Evolutionary conservation across 2,329 filamentous ascomycete species (phyloP).

Genomic region (Phoma herbarum): DNA sequence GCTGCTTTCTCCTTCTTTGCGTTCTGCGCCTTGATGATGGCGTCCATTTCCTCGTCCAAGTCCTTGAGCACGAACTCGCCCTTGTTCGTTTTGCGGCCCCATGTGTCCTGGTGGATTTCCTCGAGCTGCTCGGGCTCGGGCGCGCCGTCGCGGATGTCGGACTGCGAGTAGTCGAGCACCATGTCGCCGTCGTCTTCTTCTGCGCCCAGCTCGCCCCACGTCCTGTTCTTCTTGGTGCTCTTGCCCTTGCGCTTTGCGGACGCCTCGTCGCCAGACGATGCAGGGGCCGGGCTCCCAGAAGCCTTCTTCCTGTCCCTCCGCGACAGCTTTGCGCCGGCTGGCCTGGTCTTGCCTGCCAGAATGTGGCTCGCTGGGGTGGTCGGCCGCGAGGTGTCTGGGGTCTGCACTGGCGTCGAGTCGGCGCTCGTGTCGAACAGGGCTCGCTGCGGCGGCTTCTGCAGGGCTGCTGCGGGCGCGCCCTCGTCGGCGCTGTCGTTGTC

Average conservation of each 20-base stretch:
- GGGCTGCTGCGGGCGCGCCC: conserved; percentile 60
- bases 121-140: conserved; percentile 70
- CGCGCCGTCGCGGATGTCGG: conserved; percentile 60
- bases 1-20: conserved; percentile 55
- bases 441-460: conserved; percentile 55
- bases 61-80: conserved; percentile 96
- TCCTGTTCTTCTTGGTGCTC: conserved; percentile 82
- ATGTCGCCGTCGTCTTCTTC: conserved; percentile 82
- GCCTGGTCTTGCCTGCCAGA: conserved; percentile 76
- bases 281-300: conserved; percentile 63
- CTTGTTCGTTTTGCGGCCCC: conserved; percentile 84
- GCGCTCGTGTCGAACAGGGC: conserved; percentile 61
- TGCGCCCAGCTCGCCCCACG: conserved; percentile 92
- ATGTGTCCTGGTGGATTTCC: conserved; percentile 78
- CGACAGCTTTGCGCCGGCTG: conserved; percentile 75
- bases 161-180: conserved; percentile 87
- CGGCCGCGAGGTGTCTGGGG: conserved; percentile 80
- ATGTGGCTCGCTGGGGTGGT: conserved; percentile 76
- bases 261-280: conserved; percentile 86
- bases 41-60: conserved; percentile 90
- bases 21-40: conserved; percentile 84
- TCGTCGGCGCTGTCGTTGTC: conserved; percentile 60
- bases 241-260: conserved; percentile 65
- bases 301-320: conserved; percentile 79
- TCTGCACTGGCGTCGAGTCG: conserved; percentile 74